A percentile compares a stretch with the other conserved stretches of the same genome.
Evolutionary conservation across 1,284 basidiomycete species (phyloP).

Genomic region (Moniliophthora roreri): DNA sequence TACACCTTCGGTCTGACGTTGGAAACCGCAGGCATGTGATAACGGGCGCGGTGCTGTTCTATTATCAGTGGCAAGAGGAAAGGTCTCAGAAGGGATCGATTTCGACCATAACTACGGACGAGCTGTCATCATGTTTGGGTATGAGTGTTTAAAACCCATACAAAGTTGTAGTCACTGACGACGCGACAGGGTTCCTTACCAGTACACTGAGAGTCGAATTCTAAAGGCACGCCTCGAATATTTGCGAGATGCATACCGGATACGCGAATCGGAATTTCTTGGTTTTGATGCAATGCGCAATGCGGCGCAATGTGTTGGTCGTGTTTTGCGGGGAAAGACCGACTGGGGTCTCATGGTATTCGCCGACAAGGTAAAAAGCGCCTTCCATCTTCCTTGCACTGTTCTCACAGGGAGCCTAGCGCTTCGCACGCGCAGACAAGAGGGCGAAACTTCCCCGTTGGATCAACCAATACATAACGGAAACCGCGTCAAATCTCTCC

Average conservation of each 20-base stretch:
- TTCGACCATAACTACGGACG: constrained; percentile 99
- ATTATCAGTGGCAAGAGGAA: constrained; percentile 96
- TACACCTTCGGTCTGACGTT: not conserved
- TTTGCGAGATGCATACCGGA: constrained; percentile 96
- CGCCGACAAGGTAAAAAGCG: constrained; percentile 85
- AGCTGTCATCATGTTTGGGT: constrained; percentile 99
- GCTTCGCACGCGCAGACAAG: constrained; percentile 97
- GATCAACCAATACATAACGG: constrained; percentile 99
- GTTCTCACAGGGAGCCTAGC: constrained; percentile 44
- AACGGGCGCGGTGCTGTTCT: constrained; percentile 97
- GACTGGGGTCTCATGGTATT: constrained; percentile 99
- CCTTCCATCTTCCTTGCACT: not conserved
- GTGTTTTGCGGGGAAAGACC: constrained; percentile 96
- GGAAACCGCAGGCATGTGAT: constrained; percentile 80
- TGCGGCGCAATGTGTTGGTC: constrained; percentile 98
- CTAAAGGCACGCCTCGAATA: constrained; percentile 97
- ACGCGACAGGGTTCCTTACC: constrained; percentile 82
- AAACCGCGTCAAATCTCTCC: constrained; percentile 95
- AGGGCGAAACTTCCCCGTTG: constrained; percentile 95
- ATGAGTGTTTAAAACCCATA: constrained; percentile 24
- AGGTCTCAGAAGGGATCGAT: constrained; percentile 99
- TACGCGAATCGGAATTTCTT: constrained; percentile 97
- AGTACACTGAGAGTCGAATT: constrained; percentile 98
- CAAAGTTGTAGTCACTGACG: constrained; percentile 10
- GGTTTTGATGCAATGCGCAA: constrained; percentile 99